Evolutionary conservation across 176 grass and related monocot genomes (phyloP).

Genomic region (Oryza glumipatula): DNA sequence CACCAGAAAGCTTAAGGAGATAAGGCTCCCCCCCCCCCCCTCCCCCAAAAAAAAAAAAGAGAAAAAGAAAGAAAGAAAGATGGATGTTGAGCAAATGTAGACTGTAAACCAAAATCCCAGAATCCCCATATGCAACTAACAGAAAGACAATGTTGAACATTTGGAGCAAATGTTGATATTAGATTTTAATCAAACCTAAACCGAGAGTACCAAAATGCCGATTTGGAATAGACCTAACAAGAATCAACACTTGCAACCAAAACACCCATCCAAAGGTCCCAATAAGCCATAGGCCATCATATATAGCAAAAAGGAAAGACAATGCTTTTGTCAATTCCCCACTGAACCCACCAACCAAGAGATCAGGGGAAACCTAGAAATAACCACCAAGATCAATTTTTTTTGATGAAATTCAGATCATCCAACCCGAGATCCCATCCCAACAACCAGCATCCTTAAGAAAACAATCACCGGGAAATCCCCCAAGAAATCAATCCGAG

Average conservation of each 20-base stretch:
- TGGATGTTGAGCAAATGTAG: constrained; percentile 4
- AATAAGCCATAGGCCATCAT: constrained; percentile 8
- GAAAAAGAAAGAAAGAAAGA: background rate
- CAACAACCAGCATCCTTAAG: constrained; percentile 20
- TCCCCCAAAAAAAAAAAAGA: background rate
- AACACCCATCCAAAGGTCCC: constrained; percentile 17
- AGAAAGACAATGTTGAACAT: background rate
- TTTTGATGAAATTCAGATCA: constrained; percentile 23
- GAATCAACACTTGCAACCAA: background rate
- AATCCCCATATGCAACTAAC: background rate
- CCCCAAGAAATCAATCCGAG: background rate
- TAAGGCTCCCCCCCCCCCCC: background rate
- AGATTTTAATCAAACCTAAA: constrained; percentile 9
- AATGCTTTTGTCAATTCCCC: background rate
- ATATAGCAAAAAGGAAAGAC: background rate
- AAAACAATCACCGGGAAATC: constrained; percentile 1
- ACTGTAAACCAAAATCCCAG: constrained; percentile 14
- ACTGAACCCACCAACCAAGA: background rate
- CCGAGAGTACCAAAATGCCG: background rate
- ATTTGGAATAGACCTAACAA: background rate
- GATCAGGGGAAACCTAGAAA: background rate
- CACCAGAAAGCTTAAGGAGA: background rate
- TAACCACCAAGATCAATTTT: constrained; percentile 15
- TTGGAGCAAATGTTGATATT: background rate
- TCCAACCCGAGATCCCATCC: constrained; percentile 43